Evolutionary conservation across 2,329 filamentous ascomycete genomes (phyloP).

Genomic region (Pseudocercospora eumusae): DNA sequence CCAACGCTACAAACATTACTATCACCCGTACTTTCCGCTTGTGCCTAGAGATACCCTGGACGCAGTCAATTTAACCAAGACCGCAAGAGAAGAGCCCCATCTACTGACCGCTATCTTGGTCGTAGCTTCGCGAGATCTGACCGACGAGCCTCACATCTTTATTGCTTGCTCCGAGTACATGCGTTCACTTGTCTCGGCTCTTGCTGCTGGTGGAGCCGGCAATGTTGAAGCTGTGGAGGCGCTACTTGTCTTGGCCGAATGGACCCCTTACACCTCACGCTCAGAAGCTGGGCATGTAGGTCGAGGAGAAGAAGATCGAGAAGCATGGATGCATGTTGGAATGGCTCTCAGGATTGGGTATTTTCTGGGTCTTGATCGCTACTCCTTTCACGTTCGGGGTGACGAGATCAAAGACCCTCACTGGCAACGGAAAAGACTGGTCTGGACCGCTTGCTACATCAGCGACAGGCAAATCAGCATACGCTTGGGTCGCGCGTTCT

Average conservation of each 20-base stretch:
- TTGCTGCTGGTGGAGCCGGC: conserved; percentile 66
- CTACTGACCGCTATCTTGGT: conserved; percentile 70
- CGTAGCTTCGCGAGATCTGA: conserved; percentile 70
- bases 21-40: conserved; percentile 70
- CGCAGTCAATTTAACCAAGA: conserved; percentile 54
- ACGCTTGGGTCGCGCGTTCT: conserved; percentile 70
- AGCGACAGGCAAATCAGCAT: conserved; percentile 70
- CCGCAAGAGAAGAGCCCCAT: conserved; percentile 64
- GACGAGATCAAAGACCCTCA: conserved; percentile 60
- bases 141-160: conserved; percentile 63
- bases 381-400: conserved; percentile 62
- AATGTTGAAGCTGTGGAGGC: conserved; percentile 72
- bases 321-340: conserved; percentile 76
- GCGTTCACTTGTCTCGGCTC: conserved; percentile 66
- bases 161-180: conserved; percentile 69
- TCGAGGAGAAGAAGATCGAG: conserved; percentile 70
- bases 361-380: conserved; percentile 68
- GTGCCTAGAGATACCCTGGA: conserved; percentile 63
- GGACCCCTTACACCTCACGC: conserved; percentile 67
- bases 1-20: conserved; percentile 63
- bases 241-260: conserved; percentile 69
- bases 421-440: conserved; percentile 64
- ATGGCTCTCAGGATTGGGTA: conserved; percentile 69
- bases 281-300: conserved; percentile 64
- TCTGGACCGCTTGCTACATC: conserved; percentile 69